Conservation (phyloP, 306 rosid species). For the Adenanthera pavonina region DNA sequence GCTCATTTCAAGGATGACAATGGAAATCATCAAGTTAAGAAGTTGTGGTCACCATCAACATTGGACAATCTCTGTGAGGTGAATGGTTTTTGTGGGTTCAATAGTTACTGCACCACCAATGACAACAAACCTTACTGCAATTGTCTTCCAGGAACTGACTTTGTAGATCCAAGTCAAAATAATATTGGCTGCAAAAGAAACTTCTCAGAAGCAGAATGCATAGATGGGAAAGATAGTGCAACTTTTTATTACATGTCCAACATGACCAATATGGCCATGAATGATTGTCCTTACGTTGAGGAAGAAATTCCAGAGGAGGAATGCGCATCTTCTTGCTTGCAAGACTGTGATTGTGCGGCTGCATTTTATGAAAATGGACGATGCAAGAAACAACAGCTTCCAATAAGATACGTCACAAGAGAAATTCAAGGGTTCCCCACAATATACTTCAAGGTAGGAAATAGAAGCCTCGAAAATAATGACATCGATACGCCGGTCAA, state of each 20-base stretch:
- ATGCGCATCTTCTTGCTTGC: conserved; percentile 38
- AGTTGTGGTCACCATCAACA: neutral
- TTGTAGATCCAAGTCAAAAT: neutral
- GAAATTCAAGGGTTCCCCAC: neutral
- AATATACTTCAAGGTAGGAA: neutral
- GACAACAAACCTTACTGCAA: conserved; percentile 13
- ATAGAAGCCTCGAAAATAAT: too few relatives aligned
- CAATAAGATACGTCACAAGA: conserved; percentile 36
- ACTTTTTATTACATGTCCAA: conserved; percentile 7
- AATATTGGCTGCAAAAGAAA: conserved; percentile 40
- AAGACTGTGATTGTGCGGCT: conserved; percentile 48
- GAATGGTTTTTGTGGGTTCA: conserved; percentile 39
- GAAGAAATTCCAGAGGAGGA: neutral
- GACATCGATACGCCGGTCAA: conserved; percentile 11
- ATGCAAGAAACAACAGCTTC: conserved; percentile 40
- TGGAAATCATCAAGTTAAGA: rapidly evolving
- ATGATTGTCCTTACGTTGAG: neutral
- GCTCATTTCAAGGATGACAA: neutral
- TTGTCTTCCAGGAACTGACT: conserved; percentile 30
- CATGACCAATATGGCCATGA: neutral
- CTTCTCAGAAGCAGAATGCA: conserved; percentile 24
- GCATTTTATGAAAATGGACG: neutral
- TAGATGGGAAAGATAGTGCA: neutral
- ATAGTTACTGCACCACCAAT: conserved; percentile 38
- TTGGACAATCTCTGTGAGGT: neutral